Evolutionary conservation across 2,329 filamentous ascomycete species (phyloP), one percentile per base, ranked within the genome.

Genomic region (Colletotrichum musicola): DNA sequence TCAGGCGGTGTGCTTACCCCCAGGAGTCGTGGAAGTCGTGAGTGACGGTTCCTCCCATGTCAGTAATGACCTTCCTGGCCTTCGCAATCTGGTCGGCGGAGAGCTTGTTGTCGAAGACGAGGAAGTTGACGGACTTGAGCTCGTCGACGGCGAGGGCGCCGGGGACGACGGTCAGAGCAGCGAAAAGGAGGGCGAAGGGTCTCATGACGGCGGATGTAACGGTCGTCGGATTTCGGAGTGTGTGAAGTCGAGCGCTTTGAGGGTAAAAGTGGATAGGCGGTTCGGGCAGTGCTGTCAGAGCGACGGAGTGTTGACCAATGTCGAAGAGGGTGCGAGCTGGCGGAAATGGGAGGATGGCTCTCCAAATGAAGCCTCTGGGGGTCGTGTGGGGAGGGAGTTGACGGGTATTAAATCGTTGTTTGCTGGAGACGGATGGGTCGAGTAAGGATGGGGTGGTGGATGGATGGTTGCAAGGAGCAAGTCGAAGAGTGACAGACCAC

Each of bases 41-140:
- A 22, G 92, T 96, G 74, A 97, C 93, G 57, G 88, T 81, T 46
- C 93, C 93, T 57, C 93, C 93, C 46, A 90, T 90, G 53, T 90
- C 84, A 60, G 84, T 80, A 74, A 97, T 90, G 2, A 88, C 87
- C 49, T 91, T 81, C 83, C 92, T 96, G 51, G 93, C 94, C 64
- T 92, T 80, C 22, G 89, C 82, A 38, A 97, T 79, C 84, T 85
- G 71, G 91, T 83, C 20, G 93, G 91, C 74, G 14, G 90, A 92
- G 55, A 88, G 30, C 30, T 35, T 35, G 30, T 35, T 85, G 59
- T 90, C 83, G 25, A 92, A 89, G 77, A 94, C 97, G 75, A 88
- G 93, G 75, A 98, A 85, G 74, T 98, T 90, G 71, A 97, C 89
- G 42, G 89, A 88, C 79, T 93, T 93, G 76, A 90, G 87, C 71